Conservation (phyloP, 2,329 filamentous ascomycete species). For the Aspergillus sp. region DNA sequence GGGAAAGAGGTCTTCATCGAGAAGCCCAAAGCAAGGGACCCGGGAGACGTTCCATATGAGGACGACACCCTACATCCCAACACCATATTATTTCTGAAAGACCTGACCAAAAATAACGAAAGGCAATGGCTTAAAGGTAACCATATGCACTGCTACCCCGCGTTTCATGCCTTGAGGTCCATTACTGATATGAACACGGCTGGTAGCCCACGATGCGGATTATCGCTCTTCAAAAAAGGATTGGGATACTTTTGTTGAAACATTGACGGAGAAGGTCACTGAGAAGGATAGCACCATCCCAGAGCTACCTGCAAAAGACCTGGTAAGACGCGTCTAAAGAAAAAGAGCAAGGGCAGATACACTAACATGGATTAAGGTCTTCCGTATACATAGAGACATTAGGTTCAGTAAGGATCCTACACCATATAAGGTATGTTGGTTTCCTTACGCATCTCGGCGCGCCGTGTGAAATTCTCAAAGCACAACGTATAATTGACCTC, state of each 20-base stretch:
- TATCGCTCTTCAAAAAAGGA: conserved; percentile 77
- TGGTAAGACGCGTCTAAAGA: conserved; percentile 49
- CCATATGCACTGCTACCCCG: not conserved
- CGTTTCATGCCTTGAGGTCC: not conserved
- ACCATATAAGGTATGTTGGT: conserved; percentile 72
- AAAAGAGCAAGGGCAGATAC: not conserved
- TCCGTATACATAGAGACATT: conserved; percentile 83
- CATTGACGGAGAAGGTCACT: conserved; percentile 67
- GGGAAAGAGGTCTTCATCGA: conserved; percentile 63
- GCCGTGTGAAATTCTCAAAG: not conserved
- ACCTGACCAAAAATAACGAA: conserved; percentile 61
- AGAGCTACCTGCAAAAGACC: conserved; percentile 79
- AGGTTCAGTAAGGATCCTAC: conserved; percentile 82
- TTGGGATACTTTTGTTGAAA: conserved; percentile 76
- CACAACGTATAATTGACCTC: conserved; percentile 2
- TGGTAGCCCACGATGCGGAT: conserved; percentile 72
- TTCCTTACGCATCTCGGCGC: not conserved
- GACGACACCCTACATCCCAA: conserved; percentile 63
- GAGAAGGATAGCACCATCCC: conserved; percentile 79
- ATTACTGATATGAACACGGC: conserved; percentile 10
- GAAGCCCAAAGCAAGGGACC: conserved; percentile 61
- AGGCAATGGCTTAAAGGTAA: conserved; percentile 64
- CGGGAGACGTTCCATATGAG: conserved; percentile 58
- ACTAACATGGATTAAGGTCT: conserved; percentile 52
- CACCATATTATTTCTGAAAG: conserved; percentile 60